Base-by-base conservation (phyloP, 2,329 filamentous ascomycete species). In the Cytospora piceae region DNA sequence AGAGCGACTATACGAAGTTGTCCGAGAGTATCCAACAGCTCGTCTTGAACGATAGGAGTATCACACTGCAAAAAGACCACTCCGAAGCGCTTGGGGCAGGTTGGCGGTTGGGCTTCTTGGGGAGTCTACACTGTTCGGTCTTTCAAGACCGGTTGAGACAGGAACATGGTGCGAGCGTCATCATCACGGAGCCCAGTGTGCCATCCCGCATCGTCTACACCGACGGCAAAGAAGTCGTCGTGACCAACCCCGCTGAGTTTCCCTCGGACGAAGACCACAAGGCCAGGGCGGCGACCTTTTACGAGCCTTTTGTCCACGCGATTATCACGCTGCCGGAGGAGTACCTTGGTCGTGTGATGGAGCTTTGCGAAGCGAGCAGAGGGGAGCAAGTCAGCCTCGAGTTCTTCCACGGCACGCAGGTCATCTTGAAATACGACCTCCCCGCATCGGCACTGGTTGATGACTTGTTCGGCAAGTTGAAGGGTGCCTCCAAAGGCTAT, bases 41-140 rank as follows among this genome's bases (percentile, higher is more conserved):
- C 17, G 89, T 94, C 2, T 86, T 99, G 61, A 99, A 99, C 75
- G 95, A 99, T 76, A 89, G 95, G 66, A 97, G 93, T 75, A 92
- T 99, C 37, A 97, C 93, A 3, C 82, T 98, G 56, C 91, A 94
- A 71, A 98, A 98, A 75, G 95, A 98, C 75, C 92, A 92, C 31
- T 97, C 94, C 0, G 93, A 98, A 74, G 95, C 95, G 0, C 82
- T 99, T 0, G 95, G 95, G 0, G 92, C 94, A 1, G 95, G 95
- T 2, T 99, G 95, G 90, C 89, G 95, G 55, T 81, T 99, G 14
- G 95, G 95, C 0, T 99, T 99, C 74, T 80, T 99, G 4, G 95
- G 95, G n/a, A 98, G 94, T 15, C 81, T 99, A 57, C 95, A 99
- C 77, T 98, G 95, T 79, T 98, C 94, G n/a, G 95, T 99, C 5